Evolutionary conservation across 345 rosid genomes (phyloP).

Genomic region (Eutrema heterophyllum): DNA sequence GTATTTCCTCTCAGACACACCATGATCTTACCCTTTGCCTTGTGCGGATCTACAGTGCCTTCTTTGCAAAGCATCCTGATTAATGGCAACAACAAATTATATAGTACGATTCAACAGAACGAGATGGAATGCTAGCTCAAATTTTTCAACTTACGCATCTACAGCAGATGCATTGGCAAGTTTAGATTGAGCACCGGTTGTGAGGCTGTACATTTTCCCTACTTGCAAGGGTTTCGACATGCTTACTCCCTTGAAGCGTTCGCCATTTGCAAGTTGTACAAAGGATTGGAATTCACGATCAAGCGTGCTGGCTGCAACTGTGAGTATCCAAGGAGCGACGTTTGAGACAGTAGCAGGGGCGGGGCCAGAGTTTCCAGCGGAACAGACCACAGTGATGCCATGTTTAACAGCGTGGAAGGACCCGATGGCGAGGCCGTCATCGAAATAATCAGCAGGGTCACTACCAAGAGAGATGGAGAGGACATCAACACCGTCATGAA

Average conservation of each 20-base stretch:
- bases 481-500: slow-evolving; percentile 38
- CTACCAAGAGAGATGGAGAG: slow-evolving; percentile 35
- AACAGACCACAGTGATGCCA: slow-evolving; percentile 9
- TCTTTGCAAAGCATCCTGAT: slow-evolving; percentile 9
- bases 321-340: slow-evolving; percentile 9
- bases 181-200: slow-evolving; percentile 7
- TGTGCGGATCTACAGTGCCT: background rate
- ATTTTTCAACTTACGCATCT: slow-evolving; percentile 1
- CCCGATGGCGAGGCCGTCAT: background rate
- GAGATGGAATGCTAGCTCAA: background rate
- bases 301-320: background rate
- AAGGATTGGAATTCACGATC: slow-evolving; percentile 32
- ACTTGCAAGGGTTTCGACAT: slow-evolving; percentile 35
- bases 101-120: background rate
- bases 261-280: slow-evolving; percentile 40
- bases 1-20: slow-evolving; percentile 11
- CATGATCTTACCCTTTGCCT: slow-evolving; percentile 10
- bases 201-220: background rate
- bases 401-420: slow-evolving; percentile 11
- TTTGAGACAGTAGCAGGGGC: background rate
- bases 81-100: background rate
- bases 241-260: slow-evolving; percentile 40
- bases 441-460: background rate
- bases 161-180: background rate
- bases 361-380: slow-evolving; percentile 2